Percentiles rank a stretch among this genome's conserved stretches.
Evolutionary conservation across 306 rosid species (phyloP).

Genomic region (Spatholobus suberectus): DNA sequence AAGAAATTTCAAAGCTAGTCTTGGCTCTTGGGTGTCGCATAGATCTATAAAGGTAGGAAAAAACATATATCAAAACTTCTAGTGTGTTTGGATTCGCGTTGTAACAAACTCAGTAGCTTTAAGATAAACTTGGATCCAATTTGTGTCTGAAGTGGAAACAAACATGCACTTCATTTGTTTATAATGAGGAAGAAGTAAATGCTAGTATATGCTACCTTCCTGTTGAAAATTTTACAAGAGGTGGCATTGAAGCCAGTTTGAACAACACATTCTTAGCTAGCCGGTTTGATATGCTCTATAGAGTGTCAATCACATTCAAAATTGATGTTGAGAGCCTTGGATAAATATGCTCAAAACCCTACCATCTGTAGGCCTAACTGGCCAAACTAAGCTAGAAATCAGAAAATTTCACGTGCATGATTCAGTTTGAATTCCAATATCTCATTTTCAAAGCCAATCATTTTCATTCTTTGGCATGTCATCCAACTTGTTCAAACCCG

Average conservation of each 20-base stretch:
- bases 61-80: background rate
- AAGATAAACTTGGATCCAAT: too few relatives aligned
- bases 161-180: too few relatives aligned
- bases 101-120: too few relatives aligned
- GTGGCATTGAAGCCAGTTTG: background rate
- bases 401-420: conserved; percentile 12
- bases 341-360: conserved; percentile 8
- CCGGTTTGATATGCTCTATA: background rate
- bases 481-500: background rate
- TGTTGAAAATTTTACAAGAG: background rate
- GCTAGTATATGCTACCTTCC: conserved; percentile 38
- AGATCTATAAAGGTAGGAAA: conserved; percentile 22
- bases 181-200: conserved; percentile 49
- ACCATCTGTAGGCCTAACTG: conserved; percentile 6
- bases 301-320: conserved; percentile 20
- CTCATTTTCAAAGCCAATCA: conserved; percentile 23
- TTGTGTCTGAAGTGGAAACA: too few relatives aligned
- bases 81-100: too few relatives aligned
- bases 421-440: background rate
- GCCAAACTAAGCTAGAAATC: conserved; percentile 24
- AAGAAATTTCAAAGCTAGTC: background rate
- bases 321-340: conserved; percentile 25
- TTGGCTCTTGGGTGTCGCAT: background rate
- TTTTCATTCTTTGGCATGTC: conserved; percentile 31
- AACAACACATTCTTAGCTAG: background rate